Evolutionary conservation across 306 rosid species (phyloP).

Genomic region (Ceratonia siliqua): DNA sequence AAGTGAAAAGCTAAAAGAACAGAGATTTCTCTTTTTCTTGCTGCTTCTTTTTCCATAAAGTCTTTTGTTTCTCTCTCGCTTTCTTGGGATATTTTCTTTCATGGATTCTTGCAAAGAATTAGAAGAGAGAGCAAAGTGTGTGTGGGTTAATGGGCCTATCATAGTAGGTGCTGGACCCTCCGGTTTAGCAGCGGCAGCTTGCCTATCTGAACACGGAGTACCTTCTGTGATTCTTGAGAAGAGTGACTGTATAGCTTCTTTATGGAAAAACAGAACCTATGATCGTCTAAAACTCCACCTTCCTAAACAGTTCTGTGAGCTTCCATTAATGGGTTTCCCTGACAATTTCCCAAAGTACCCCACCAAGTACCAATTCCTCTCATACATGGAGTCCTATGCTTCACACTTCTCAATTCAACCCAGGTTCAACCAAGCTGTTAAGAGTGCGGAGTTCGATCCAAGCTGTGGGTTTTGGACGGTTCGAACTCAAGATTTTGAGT

Average conservation of each 20-base stretch:
- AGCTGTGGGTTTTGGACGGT: slow-evolving; percentile 56
- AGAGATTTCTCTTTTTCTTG: neutral
- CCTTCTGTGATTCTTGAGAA: slow-evolving; percentile 70
- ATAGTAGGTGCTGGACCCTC: slow-evolving; percentile 97
- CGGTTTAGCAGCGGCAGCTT: slow-evolving; percentile 85
- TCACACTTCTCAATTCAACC: slow-evolving; percentile 62
- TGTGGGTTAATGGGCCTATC: slow-evolving; percentile 68
- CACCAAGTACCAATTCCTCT: slow-evolving; percentile 66
- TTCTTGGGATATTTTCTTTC: slow-evolving; percentile 22
- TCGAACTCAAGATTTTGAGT: slow-evolving; percentile 44
- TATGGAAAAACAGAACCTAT: slow-evolving; percentile 76
- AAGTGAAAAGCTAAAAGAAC: neutral
- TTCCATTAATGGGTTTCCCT: slow-evolving; percentile 73
- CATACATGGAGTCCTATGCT: slow-evolving; percentile 82
- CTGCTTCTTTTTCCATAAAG: neutral
- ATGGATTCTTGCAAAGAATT: slow-evolving; percentile 68
- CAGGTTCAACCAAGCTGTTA: slow-evolving; percentile 63
- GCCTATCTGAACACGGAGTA: slow-evolving; percentile 55
- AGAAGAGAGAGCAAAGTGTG: slow-evolving; percentile 33
- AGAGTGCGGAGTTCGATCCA: slow-evolving; percentile 52
- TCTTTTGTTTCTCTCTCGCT: neutral
- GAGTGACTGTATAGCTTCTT: slow-evolving; percentile 71
- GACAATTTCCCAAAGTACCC: slow-evolving; percentile 76
- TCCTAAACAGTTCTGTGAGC: slow-evolving; percentile 79
- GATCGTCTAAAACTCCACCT: slow-evolving; percentile 91